Conservation (phyloP, 2,329 filamentous ascomycete genomes). For the Chaetomiaceae sp. region DNA sequence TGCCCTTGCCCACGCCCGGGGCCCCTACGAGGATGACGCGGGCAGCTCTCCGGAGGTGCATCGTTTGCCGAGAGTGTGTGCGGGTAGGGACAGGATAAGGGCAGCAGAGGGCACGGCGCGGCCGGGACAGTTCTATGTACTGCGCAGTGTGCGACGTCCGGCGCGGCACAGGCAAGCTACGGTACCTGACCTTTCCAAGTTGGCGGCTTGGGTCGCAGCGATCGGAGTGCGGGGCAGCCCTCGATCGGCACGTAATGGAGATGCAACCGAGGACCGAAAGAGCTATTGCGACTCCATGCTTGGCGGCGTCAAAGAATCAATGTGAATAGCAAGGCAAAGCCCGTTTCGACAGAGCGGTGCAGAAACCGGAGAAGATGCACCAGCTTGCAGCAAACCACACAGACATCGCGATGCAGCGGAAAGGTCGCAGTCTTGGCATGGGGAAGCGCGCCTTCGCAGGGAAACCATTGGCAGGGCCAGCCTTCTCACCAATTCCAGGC, state of each 20-base stretch:
- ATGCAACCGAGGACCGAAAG: conserved; percentile 24
- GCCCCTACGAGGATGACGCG: conserved; percentile 93
- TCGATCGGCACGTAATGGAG: conserved; percentile 12
- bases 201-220: too few species aligned
- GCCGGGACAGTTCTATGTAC: background rate
- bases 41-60: conserved; percentile 74
- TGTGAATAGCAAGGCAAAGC: too few species aligned
- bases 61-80: conserved; percentile 28
- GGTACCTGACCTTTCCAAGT: too few species aligned
- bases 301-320: background rate
- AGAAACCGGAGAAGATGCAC: too few species aligned
- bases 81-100: background rate
- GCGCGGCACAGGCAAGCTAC: conserved; percentile 1
- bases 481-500: conserved; percentile 15
- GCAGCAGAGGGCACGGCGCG: background rate
- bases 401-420: background rate
- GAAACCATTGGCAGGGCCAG: conserved; percentile 6
- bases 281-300: conserved; percentile 8
- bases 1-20: conserved; percentile 96
- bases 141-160: background rate
- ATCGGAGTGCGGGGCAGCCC: conserved; percentile 21
- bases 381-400: background rate
- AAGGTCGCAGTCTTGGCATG: conserved; percentile 4
- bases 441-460: background rate
- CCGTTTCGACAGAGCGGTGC: too few species aligned